Evolutionary conservation across 345 rosid genomes (phyloP).

Genomic region (Lepidium aucheri): DNA sequence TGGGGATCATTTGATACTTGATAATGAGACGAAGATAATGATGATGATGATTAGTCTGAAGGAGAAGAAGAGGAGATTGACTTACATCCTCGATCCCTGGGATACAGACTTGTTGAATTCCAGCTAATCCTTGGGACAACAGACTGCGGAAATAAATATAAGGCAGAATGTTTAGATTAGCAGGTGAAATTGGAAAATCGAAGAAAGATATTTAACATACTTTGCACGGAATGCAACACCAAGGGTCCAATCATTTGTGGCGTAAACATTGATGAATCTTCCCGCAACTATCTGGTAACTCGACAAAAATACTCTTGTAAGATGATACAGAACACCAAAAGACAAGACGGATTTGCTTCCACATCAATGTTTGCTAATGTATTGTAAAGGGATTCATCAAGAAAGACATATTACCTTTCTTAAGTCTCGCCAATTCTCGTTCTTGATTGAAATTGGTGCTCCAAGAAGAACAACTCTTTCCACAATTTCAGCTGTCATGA

Average conservation of each 20-base stretch:
- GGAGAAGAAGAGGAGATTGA: background rate
- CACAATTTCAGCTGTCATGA: conserved; percentile 53
- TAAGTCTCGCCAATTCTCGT: conserved; percentile 76
- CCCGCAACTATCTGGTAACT: conserved; percentile 80
- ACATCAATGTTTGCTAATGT: background rate
- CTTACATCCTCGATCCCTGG: conserved; percentile 86
- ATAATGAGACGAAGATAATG: background rate
- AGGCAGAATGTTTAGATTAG: background rate
- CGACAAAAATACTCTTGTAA: background rate
- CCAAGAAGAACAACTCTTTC: conserved; percentile 17
- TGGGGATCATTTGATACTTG: background rate
- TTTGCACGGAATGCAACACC: conserved; percentile 95
- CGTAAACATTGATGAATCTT: conserved; percentile 83
- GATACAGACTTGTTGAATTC: conserved; percentile 65
- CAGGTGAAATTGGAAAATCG: background rate
- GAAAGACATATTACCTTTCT: conserved; percentile 54
- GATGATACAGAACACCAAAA: background rate
- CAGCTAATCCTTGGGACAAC: conserved; percentile 87
- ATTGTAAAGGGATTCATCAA: background rate
- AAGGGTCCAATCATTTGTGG: conserved; percentile 87
- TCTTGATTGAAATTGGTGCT: conserved; percentile 37
- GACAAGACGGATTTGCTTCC: background rate
- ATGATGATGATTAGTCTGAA: background rate
- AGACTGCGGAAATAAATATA: conserved; percentile 36
- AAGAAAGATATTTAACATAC: conserved; percentile 23